phyloP scores from a whole-genome alignment of 2,329 filamentous ascomycete genomes.

The Botrytis sinoallii region DNA sequence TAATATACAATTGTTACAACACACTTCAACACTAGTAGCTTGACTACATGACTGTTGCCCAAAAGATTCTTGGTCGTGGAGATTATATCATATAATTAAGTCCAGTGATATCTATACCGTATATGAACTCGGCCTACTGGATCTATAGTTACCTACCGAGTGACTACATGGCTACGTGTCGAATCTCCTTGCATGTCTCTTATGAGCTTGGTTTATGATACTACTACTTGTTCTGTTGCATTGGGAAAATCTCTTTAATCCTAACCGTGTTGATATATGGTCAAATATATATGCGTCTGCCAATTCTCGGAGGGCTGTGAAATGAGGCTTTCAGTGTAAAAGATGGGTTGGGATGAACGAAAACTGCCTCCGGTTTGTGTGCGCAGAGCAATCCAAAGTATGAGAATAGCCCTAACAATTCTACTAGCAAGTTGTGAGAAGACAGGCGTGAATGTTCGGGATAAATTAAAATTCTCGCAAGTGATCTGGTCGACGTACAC shows the following conservation, averaged over 20 bases:
- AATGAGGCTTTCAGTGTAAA: background rate
- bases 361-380: background rate
- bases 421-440: background rate
- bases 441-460: background rate
- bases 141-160: background rate
- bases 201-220: background rate
- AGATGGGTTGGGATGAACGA: background rate
- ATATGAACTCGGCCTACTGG: background rate
- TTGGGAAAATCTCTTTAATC: rapidly evolving
- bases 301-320: background rate
- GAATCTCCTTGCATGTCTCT: background rate
- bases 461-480: background rate
- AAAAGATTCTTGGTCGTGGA: background rate
- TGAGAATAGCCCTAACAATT: background rate
- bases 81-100: background rate
- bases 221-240: background rate
- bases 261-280: background rate
- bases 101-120: background rate
- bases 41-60: background rate
- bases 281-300: background rate
- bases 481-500: background rate
- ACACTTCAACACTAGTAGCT: rapidly evolving
- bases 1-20: background rate
- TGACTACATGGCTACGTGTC: background rate
- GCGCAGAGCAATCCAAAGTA: background rate